Evolutionary conservation across 768 basidiomycete genomes (phyloP).

Genomic region (Rhizopogon sp.): DNA sequence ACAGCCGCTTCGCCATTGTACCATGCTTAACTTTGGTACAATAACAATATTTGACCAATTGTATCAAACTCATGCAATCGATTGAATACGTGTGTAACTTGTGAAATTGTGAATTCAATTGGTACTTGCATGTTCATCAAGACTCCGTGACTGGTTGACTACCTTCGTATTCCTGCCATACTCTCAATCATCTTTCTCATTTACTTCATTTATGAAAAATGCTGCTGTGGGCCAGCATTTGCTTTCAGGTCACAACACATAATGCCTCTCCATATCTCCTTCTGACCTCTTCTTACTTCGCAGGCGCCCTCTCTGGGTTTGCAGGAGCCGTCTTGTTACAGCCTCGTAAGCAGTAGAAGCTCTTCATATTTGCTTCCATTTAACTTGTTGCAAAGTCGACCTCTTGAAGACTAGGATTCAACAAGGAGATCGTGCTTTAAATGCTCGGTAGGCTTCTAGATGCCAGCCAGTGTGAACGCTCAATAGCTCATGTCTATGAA

Average conservation of each 20-base stretch:
- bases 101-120: too few relatives aligned
- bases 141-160: too few relatives aligned
- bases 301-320: slow-evolving; percentile 77
- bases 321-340: slow-evolving; percentile 71
- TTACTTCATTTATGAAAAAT: slow-evolving; percentile 18
- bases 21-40: neutral
- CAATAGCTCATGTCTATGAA: slow-evolving; percentile 7
- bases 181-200: neutral
- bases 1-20: slow-evolving; percentile 69
- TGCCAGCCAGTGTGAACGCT: neutral
- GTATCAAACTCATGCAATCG: too few relatives aligned
- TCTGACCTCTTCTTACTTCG: neutral
- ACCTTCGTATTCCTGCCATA: neutral
- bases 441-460: slow-evolving; percentile 30
- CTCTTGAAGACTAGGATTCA: slow-evolving; percentile 90
- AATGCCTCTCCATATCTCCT: neutral
- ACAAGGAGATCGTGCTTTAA: slow-evolving; percentile 56
- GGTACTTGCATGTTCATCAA: too few relatives aligned
- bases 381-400: slow-evolving; percentile 52
- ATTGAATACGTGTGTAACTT: too few relatives aligned
- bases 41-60: too few relatives aligned
- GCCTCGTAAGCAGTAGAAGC: slow-evolving; percentile 48
- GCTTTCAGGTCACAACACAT: slow-evolving; percentile 17
- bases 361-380: neutral
- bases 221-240: slow-evolving; percentile 21